phyloP scores from a whole-genome alignment of 2,329 filamentous ascomycete species.

The Magnaporthales sp. region DNA sequence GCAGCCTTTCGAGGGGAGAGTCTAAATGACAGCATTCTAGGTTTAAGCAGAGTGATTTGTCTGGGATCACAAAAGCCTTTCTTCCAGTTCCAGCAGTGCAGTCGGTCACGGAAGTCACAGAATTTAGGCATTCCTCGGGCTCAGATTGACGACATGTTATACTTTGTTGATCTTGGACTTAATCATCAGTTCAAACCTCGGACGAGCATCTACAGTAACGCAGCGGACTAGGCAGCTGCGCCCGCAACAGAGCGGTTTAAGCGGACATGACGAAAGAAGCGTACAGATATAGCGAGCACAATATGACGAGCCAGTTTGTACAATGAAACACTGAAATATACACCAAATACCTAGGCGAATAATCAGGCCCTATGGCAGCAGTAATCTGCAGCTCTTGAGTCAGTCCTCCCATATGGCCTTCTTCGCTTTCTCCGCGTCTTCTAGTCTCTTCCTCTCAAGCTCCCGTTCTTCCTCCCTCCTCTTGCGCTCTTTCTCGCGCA shows the following conservation, averaged over 20 bases:
- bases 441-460: conserved; percentile 49
- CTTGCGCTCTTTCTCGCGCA: conserved; percentile 78
- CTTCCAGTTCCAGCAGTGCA: too few species aligned
- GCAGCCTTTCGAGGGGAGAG: not conserved
- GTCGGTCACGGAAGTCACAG: too few species aligned
- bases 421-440: conserved; percentile 67
- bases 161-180: not conserved
- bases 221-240: not conserved
- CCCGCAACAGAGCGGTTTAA: not conserved
- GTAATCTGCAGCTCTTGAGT: not conserved
- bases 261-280: not conserved
- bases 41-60: not conserved
- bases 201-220: not conserved
- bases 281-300: not conserved
- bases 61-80: not conserved
- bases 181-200: not conserved
- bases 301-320: not conserved
- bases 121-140: too few species aligned
- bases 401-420: conserved; percentile 78
- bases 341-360: not conserved
- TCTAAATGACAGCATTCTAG: not conserved
- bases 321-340: not conserved
- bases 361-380: not conserved
- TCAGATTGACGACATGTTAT: not conserved
- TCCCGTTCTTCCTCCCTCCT: conserved; percentile 63